Conservation (phyloP, 176 grass and related monocot species). For the Oryza coarctata region DNA sequence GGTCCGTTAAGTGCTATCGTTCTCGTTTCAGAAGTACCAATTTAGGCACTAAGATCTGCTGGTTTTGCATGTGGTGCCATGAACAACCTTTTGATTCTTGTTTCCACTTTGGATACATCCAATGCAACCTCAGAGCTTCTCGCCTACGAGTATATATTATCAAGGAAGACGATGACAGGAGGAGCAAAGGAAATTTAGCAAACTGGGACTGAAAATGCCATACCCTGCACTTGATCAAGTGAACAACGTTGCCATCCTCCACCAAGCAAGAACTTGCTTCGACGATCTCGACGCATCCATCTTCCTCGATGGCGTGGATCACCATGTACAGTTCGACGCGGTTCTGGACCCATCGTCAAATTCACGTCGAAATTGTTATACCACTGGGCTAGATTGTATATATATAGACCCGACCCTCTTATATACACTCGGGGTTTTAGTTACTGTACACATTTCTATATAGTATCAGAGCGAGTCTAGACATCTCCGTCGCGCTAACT, state of each 20-base stretch:
- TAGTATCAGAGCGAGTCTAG: too few relatives aligned
- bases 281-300: slow-evolving; percentile 4
- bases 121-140: not conserved
- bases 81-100: slow-evolving; percentile 11
- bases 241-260: not conserved
- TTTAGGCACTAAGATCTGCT: not conserved
- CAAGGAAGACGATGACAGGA: not conserved
- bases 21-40: not conserved
- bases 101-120: slow-evolving; percentile 8
- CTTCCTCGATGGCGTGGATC: slow-evolving; percentile 4
- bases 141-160: not conserved
- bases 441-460: too few relatives aligned
- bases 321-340: not conserved
- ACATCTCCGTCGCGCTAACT: too few relatives aligned
- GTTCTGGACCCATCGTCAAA: not conserved
- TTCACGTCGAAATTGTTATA: slow-evolving; percentile 19
- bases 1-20: not conserved
- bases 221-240: slow-evolving; percentile 39
- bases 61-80: not conserved
- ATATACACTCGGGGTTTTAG: too few relatives aligned
- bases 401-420: too few relatives aligned
- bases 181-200: not conserved
- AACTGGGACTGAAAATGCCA: not conserved
- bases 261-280: slow-evolving; percentile 8
- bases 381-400: too few relatives aligned